Base-by-base conservation (phyloP, 1,284 basidiomycete genomes). In the Ceratobasidium sp. region DNA sequence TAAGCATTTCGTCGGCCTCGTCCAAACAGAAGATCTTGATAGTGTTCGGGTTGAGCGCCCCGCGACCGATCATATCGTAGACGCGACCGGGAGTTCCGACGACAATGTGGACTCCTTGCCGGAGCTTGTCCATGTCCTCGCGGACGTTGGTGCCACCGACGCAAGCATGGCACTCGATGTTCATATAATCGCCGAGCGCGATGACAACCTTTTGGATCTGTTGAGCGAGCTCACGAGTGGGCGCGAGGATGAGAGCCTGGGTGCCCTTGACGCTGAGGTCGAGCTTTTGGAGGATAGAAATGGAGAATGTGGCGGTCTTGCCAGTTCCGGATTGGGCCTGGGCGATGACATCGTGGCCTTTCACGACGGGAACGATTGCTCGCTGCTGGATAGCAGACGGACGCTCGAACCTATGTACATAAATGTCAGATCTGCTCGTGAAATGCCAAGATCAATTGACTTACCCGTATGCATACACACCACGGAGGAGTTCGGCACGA, bases 21-120 rank as follows among this genome's bases (percentile, higher is more conserved):
- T 99, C 98, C 63, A 99, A 93, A 79, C 98, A 93, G 79, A 99
- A 92, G 97, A 99, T 99, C 89, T 99, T 99, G 91, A 99, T 98
- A 87, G 99, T 98, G 81, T 97, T 92, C 69, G 98, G 99, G 77
- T 97, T 92, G 75, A 99, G 89, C 85, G 94, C 94, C 81, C 97
- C 90, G 82, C 98, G 91, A 80, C 97, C 92, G 88, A 99, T 99
- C 98, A 99, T 99, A 87, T 99, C 98, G 84, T 98, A 99, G 20
- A 99, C 98, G 84, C 98, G 95, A 10, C 98, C 98, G 20, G 98
- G 98, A 7, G 98, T 99, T 26, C 98, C 98, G 6, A 95, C 96
- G 44, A 99, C 97, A 81, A 99, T 95, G 85, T 99, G 98, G 83
- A 98, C 96, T 3, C 98, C 98, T 81, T 99, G 97, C 86, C 99